Base-by-base conservation (phyloP, 1,139 yeast genomes). In the Tardiomyces blankii region DNA sequence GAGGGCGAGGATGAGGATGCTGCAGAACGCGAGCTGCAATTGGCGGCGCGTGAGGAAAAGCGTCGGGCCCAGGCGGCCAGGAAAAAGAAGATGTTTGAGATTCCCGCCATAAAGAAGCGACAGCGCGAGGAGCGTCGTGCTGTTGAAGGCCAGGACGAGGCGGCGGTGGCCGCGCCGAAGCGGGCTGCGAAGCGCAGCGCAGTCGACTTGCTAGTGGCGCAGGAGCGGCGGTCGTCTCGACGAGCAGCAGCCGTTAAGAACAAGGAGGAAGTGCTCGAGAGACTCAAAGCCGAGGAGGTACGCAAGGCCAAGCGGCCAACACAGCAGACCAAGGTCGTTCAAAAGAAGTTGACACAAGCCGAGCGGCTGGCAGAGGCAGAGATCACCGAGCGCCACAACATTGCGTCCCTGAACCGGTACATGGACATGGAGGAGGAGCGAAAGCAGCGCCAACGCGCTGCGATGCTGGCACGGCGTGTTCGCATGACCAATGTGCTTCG, bases 391-490 rank as follows among this genome's bases (percentile, higher is more conserved):
- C 73, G 75, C 58, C 74, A 75, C 44, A 91, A 93, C 61, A 67
- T 79, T 3, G 70, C 77, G 28, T 83, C 96, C 2, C 69, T 91
- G 52, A 78, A 84, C 50, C 72, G 74, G 56, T 89, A 85, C 58
- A 77, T 82, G 56, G 93, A 89, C 55, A 91, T 86, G 60, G 98
- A 91, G 61, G 71, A 83, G 41, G 82, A 79, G 42, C 82, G 86
- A 58, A 87, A 86, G 61, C 82, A 82, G 61, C 75, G 75, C 46
- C 89, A 89, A 58, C 69, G 89, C 48, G 87, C 82, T 40, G 68
- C 84, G 50, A 75, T 85, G 62, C 70, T 78, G 49, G 82, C 83
- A 60, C 77, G 74, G 54, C 74, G 89, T 49, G 68, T 70, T 32
- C 79, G 76, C 51, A 65, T 85, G 52, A 69, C 66, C 1, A 73